A percentile compares a stretch with the other conserved stretches of the same genome.
phyloP scores from a whole-genome alignment of 2,329 filamentous ascomycete species.

The Keithomyces neogunnii region DNA sequence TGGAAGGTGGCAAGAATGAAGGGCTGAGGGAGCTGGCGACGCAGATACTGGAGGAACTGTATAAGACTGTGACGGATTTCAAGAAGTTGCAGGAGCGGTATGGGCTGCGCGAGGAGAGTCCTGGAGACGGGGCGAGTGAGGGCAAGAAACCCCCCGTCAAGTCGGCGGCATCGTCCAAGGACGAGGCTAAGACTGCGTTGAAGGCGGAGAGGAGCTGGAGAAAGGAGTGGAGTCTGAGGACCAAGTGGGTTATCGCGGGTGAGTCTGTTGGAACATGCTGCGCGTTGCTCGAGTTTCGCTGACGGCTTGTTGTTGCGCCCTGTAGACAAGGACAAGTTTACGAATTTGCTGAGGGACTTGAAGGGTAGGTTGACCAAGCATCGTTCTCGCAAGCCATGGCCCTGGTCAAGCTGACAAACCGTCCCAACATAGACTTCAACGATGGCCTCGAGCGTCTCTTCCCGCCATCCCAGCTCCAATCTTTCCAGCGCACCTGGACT shows the following conservation, averaged over 20 bases:
- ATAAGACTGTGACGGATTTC: slow-evolving; percentile 36
- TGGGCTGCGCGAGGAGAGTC: slow-evolving; percentile 26
- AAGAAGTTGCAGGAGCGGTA: slow-evolving; percentile 32
- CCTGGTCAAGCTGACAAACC: not conserved
- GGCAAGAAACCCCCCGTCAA: not conserved
- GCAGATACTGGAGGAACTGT: slow-evolving; percentile 33
- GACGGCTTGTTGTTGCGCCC: not conserved
- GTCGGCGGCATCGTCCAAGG: slow-evolving; percentile 6
- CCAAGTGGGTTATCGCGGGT: slow-evolving; percentile 36
- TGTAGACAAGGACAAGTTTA: slow-evolving; percentile 37
- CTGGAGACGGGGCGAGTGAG: slow-evolving; percentile 2
- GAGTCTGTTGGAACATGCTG: slow-evolving; percentile 7
- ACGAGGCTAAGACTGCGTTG: slow-evolving; percentile 8
- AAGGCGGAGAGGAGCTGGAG: slow-evolving; percentile 23
- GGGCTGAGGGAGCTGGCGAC: slow-evolving; percentile 30
- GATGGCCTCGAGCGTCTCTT: slow-evolving; percentile 39
- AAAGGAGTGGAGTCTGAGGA: slow-evolving; percentile 24
- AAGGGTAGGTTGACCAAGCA: slow-evolving; percentile 21
- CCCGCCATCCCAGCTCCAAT: slow-evolving; percentile 31
- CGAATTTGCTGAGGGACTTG: slow-evolving; percentile 28
- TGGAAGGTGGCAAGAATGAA: slow-evolving; percentile 27
- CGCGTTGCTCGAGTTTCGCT: not conserved
- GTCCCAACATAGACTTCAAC: slow-evolving; percentile 30
- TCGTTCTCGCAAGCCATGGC: not conserved
- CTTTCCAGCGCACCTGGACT: slow-evolving; percentile 36